Percentiles rank a stretch among this genome's conserved stretches.
Evolutionary conservation across 73 alveolate species (phyloP).

Genomic region (Tetrahymena malaccensis): DNA sequence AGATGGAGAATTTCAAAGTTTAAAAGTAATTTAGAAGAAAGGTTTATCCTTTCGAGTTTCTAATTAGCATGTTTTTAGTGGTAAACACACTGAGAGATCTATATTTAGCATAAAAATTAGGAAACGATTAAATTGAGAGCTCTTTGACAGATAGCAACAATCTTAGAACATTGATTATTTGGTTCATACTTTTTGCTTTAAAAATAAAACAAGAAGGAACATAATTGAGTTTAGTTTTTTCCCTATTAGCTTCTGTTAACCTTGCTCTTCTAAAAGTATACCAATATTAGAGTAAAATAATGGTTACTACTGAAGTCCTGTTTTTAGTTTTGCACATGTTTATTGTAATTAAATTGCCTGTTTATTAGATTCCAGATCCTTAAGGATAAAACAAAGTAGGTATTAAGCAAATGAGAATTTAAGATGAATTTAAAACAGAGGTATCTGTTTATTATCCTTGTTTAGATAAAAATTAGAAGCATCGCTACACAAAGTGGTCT

Average conservation of each 20-base stretch:
- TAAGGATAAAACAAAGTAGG: neutral
- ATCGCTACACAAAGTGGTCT: neutral
- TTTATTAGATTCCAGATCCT: neutral
- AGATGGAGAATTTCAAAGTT: neutral
- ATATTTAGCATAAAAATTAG: neutral
- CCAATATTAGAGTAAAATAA: neutral
- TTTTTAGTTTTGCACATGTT: neutral
- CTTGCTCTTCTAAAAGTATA: neutral
- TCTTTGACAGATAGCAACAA: neutral
- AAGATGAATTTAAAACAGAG: neutral
- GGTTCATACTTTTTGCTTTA: neutral
- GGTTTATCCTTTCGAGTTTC: neutral
- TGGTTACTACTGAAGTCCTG: neutral
- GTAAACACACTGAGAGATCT: neutral
- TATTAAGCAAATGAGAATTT: neutral
- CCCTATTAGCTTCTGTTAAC: neutral
- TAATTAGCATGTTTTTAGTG: neutral
- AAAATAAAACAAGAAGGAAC: neutral
- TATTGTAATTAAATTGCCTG: neutral
- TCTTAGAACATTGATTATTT: neutral
- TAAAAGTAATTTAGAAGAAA: neutral
- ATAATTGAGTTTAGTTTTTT: neutral
- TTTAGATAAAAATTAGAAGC: neutral
- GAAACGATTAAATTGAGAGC: neutral
- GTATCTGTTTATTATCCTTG: neutral